Evolutionary conservation across 148 eudicot genomes (phyloP).

Genomic region (Pouteria glomerata): DNA sequence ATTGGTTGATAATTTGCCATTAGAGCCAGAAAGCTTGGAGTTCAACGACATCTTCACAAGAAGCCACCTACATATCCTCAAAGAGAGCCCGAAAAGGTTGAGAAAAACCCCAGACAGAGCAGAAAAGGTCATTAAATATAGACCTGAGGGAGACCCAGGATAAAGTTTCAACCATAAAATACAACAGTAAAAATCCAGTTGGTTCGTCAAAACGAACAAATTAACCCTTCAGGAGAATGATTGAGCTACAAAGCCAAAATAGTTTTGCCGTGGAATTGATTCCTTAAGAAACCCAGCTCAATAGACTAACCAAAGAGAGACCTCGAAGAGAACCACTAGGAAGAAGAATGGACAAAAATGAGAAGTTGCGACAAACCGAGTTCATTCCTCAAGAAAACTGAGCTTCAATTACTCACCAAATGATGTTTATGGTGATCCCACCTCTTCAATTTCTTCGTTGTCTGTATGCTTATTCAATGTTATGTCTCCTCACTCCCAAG

Average conservation of each 20-base stretch:
- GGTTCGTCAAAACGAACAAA: slow-evolving; percentile 18
- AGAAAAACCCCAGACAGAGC: slow-evolving; percentile 25
- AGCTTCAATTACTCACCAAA: slow-evolving; percentile 9
- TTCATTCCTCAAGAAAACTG: slow-evolving; percentile 16
- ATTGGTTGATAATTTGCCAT: slow-evolving; percentile 31
- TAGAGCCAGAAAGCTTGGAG: slow-evolving; percentile 28
- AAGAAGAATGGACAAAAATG: background rate
- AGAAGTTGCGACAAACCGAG: slow-evolving; percentile 2
- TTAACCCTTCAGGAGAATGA: background rate
- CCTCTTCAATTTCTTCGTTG: slow-evolving; percentile 16
- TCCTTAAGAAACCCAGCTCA: slow-evolving; percentile 10
- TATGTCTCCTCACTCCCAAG: slow-evolving; percentile 12
- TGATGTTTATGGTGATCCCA: slow-evolving; percentile 11
- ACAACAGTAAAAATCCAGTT: background rate
- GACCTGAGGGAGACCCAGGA: background rate
- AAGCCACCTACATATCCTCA: slow-evolving; percentile 30
- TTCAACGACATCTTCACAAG: slow-evolving; percentile 57
- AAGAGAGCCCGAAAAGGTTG: slow-evolving; percentile 26
- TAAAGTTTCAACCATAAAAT: background rate
- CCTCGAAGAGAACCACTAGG: slow-evolving; percentile 1
- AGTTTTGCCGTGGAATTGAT: background rate
- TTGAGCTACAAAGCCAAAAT: background rate
- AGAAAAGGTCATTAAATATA: slow-evolving; percentile 34
- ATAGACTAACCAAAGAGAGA: slow-evolving; percentile 6
- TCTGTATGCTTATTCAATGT: background rate